A percentile compares a stretch with the other conserved stretches of the same genome.
Evolutionary conservation across 2,329 filamentous ascomycete genomes (phyloP).

Genomic region (Clarireedia monteithiana): DNA sequence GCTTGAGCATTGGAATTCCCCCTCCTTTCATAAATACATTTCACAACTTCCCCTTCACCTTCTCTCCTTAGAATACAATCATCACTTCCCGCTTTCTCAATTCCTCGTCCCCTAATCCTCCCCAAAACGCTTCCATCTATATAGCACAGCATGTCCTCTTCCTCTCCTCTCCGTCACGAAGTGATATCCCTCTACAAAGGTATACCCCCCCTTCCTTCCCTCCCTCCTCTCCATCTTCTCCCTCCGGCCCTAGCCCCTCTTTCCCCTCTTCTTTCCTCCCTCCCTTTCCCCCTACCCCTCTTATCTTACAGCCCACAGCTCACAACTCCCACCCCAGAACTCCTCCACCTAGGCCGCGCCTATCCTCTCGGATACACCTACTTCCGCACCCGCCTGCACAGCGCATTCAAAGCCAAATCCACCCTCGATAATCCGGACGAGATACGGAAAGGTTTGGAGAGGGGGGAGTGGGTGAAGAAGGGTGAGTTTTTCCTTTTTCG

Average conservation of each 20-base stretch:
- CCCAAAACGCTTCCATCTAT: no score
- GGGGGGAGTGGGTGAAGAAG: constrained; percentile 86
- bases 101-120: background rate
- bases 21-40: no score
- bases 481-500: constrained; percentile 40
- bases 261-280: background rate
- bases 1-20: no score
- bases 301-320: background rate
- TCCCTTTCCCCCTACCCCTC: background rate
- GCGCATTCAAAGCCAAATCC: constrained; percentile 74
- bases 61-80: no score
- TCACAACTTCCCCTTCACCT: no score
- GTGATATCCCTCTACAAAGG: constrained; percentile 89
- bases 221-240: background rate
- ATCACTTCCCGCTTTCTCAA: no score
- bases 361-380: constrained; percentile 82
- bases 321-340: constrained; percentile 44
- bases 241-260: background rate
- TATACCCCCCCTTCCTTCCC: constrained; percentile 27
- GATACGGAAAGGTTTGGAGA: constrained; percentile 67
- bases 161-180: constrained; percentile 52
- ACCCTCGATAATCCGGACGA: constrained; percentile 61
- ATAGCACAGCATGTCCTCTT: background rate
- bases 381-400: constrained; percentile 74
- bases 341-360: constrained; percentile 74